Percentiles rank a stretch among this genome's conserved stretches.
Conservation (phyloP, 768 basidiomycete species). For the Trametes cubensis region DNA sequence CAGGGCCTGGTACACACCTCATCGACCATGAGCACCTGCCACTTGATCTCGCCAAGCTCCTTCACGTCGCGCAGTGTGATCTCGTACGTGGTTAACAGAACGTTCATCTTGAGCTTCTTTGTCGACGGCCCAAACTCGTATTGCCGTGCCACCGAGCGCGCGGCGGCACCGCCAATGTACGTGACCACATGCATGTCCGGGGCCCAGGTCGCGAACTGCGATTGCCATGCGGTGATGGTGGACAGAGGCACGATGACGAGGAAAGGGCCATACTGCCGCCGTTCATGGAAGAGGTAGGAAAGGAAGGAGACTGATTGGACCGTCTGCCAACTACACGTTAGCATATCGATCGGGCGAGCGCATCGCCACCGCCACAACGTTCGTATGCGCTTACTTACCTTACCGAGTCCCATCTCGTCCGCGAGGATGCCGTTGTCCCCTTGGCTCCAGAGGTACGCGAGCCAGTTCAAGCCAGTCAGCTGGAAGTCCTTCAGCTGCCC, state of each 20-base stretch:
- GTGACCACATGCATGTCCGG: slow-evolving; percentile 96
- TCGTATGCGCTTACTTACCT: slow-evolving; percentile 47
- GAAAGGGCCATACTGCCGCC: slow-evolving; percentile 95
- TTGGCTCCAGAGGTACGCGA: slow-evolving; percentile 94
- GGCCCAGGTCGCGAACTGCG: slow-evolving; percentile 92
- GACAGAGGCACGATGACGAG: slow-evolving; percentile 97
- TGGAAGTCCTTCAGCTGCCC: slow-evolving; percentile 97
- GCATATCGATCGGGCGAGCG: slow-evolving; percentile 9
- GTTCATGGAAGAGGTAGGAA: slow-evolving; percentile 90
- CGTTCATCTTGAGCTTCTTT: slow-evolving; percentile 96
- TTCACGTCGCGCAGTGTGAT: slow-evolving; percentile 87
- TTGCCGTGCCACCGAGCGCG: slow-evolving; percentile 88
- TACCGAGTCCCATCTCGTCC: slow-evolving; percentile 99
- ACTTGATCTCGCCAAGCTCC: slow-evolving; percentile 91
- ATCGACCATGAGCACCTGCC: slow-evolving; percentile 96
- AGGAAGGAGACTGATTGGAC: slow-evolving; percentile 96
- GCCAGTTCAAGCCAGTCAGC: slow-evolving; percentile 96
- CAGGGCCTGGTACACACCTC: slow-evolving; percentile 58
- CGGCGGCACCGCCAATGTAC: slow-evolving; percentile 87
- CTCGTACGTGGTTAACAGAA: slow-evolving; percentile 96
- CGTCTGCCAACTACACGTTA: slow-evolving; percentile 49
- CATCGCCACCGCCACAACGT: background rate
- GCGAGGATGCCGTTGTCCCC: slow-evolving; percentile 97
- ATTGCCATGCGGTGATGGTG: slow-evolving; percentile 98
- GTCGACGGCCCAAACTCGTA: slow-evolving; percentile 89